Percentiles rank a stretch among this genome's conserved stretches.
Conservation (phyloP, 2,329 filamentous ascomycete genomes). For the Aspergillus latus region DNA sequence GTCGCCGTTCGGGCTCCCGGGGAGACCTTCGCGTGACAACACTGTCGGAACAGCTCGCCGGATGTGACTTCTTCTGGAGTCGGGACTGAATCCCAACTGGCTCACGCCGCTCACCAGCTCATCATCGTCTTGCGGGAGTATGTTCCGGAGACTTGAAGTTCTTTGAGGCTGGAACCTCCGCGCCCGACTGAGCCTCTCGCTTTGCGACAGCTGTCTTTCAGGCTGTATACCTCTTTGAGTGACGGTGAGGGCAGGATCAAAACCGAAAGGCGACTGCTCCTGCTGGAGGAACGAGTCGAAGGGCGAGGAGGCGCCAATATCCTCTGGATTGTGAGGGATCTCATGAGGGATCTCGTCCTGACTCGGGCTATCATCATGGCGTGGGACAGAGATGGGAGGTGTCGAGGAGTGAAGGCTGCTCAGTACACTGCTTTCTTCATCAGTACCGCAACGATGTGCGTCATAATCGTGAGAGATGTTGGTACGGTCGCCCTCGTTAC, state of each 20-base stretch:
- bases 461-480: constrained; percentile 35
- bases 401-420: constrained; percentile 44
- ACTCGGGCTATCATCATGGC: constrained; percentile 32
- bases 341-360: no score
- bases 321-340: constrained; percentile 40
- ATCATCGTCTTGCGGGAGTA: constrained; percentile 39
- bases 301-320: constrained; percentile 39
- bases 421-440: constrained; percentile 41
- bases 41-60: constrained; percentile 31
- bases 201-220: constrained; percentile 40
- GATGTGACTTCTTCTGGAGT: constrained; percentile 24
- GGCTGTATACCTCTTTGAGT: constrained; percentile 41
- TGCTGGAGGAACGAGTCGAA: constrained; percentile 44
- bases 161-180: constrained; percentile 33
- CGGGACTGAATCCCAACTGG: constrained; percentile 21
- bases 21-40: constrained; percentile 24
- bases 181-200: constrained; percentile 25
- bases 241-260: constrained; percentile 43
- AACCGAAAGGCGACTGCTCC: constrained; percentile 43
- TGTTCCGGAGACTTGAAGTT: constrained; percentile 37
- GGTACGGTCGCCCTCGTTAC: constrained; percentile 40
- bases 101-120: constrained; percentile 20
- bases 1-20: constrained; percentile 29
- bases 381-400: constrained; percentile 48
- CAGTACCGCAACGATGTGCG: constrained; percentile 37